phyloP scores from a whole-genome alignment of 2,329 filamentous ascomycete genomes.

The Phyllosticta citribraziliensis region DNA sequence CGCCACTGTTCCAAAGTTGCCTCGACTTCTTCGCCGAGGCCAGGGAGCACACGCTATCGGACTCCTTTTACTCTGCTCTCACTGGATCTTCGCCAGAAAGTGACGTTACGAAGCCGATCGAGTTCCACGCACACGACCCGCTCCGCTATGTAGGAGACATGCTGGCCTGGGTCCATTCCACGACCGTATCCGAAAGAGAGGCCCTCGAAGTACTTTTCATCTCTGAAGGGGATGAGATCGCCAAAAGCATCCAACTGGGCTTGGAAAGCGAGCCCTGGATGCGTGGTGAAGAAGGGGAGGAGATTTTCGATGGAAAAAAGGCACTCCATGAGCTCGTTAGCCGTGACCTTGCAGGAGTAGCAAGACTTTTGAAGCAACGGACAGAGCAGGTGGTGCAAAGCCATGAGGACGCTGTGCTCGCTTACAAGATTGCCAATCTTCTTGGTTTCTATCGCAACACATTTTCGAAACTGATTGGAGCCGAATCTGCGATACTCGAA shows the following conservation, averaged over 20 bases:
- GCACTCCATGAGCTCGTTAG: conserved; percentile 81
- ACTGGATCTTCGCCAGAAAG: conserved; percentile 60
- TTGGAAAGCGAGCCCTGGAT: conserved; percentile 79
- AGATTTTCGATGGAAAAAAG: conserved; percentile 66
- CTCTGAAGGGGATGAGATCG: conserved; percentile 79
- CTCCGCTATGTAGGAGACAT: conserved; percentile 92
- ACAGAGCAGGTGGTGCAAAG: conserved; percentile 87
- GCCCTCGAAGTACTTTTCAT: conserved; percentile 87
- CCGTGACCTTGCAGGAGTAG: conserved; percentile 70
- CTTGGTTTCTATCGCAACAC: conserved; percentile 82
- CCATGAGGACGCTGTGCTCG: conserved; percentile 78
- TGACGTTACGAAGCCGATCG: conserved; percentile 67
- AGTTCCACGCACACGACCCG: conserved; percentile 84
- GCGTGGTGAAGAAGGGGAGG: conserved; percentile 38
- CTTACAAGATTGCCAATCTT: conserved; percentile 84
- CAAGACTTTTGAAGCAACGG: conserved; percentile 75
- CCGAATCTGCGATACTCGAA: conserved; percentile 58
- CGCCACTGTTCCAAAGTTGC: conserved; percentile 84
- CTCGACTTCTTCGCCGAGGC: conserved; percentile 89
- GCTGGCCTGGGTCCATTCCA: conserved; percentile 93
- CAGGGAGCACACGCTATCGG: conserved; percentile 74
- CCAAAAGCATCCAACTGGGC: conserved; percentile 68
- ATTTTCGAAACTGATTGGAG: conserved; percentile 68
- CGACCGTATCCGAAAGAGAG: conserved; percentile 86
- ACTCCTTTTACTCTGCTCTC: conserved; percentile 79